Base-by-base conservation (phyloP, 306 rosid genomes). In the Citrullus amarus region DNA sequence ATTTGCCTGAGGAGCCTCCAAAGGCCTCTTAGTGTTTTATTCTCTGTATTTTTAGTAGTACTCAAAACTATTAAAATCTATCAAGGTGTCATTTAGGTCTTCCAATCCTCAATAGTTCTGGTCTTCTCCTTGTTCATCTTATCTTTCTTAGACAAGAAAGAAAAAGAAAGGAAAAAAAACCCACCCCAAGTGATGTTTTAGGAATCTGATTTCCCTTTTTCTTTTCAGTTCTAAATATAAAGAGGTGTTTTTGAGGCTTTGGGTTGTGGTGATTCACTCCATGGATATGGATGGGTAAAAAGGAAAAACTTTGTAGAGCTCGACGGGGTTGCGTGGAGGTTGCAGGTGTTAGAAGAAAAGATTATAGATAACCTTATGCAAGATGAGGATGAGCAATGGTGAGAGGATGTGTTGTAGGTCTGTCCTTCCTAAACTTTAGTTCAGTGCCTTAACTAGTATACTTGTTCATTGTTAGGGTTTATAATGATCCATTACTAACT, bases 1-100 rank as follows among this genome's bases (percentile, higher is more conserved):
- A 96, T 86, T 85, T 96, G 65, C 98, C 94, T 4, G 97, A 96
- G 82, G 98, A 96, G 78, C 80, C 97, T 18, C 81, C 92, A 0
- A 88, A 88, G 84, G 86, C 87, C 55, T 65, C 95, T 12, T 92
- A 86, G 86, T 83, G 86, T 79, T 63, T 32, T 30, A 9, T 34
- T 74, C 43, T 34, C 15, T 74, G 78, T 54, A 74, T 18, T 34
- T 54, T 9, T 53, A 54, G 62, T 28, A 53, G 11, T 53, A 74
- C 48, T 51, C 6, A 7, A 72, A 34, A 71, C 76, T 12, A 13
- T 13, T 71, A 22, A 22, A 46, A 22, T 71, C 76, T 71, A 6
- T 46, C 57, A 25, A 22, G 57, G n/a, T 18, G 7, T 46, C 76
- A 69, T 43, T 68, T 68, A n/a, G 75, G 54, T 67, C 74, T 41